phyloP scores from a whole-genome alignment of 2,329 filamentous ascomycete genomes.

The Diplodia corticola region DNA sequence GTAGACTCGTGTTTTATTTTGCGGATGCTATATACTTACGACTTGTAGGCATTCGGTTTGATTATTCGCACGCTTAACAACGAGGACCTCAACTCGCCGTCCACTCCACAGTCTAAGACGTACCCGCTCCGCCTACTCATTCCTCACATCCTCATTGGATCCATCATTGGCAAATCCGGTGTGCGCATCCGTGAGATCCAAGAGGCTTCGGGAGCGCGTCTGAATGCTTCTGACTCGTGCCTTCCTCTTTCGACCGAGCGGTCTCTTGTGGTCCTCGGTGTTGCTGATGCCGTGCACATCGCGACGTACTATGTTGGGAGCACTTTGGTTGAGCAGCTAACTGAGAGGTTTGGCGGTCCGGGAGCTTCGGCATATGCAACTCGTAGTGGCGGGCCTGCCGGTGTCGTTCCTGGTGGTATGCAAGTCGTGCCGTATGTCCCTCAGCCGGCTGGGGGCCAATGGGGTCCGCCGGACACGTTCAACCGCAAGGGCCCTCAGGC shows the following conservation, averaged over 20 bases:
- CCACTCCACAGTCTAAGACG: conserved; percentile 91
- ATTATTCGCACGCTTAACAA: conserved; percentile 99
- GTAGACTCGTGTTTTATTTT: conserved; percentile 29
- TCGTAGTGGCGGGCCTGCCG: conserved; percentile 87
- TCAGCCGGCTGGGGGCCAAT: conserved; percentile 88
- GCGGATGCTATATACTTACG: conserved; percentile 33
- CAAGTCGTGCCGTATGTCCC: conserved; percentile 98
- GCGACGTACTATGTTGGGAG: conserved; percentile 98
- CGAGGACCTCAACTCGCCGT: conserved; percentile 83
- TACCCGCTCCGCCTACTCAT: conserved; percentile 94
- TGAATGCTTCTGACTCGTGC: conserved; percentile 95
- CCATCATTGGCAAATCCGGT: conserved; percentile 96
- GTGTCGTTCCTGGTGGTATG: conserved; percentile 94
- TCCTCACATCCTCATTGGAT: conserved; percentile 95
- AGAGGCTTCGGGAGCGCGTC: conserved; percentile 90
- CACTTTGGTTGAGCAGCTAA: conserved; percentile 95
- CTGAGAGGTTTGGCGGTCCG: conserved; percentile 92
- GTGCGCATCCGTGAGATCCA: conserved; percentile 97
- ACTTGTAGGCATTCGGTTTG: conserved; percentile 79
- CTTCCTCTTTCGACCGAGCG: conserved; percentile 93
- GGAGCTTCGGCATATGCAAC: conserved; percentile 98
- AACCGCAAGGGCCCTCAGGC: conserved; percentile 54
- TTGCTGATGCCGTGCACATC: conserved; percentile 97
- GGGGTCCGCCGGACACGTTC: conserved; percentile 78
- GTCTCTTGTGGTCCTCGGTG: conserved; percentile 95